Evolutionary conservation across 257 asterid genomes (phyloP).

Genomic region (Asclepias syriaca): DNA sequence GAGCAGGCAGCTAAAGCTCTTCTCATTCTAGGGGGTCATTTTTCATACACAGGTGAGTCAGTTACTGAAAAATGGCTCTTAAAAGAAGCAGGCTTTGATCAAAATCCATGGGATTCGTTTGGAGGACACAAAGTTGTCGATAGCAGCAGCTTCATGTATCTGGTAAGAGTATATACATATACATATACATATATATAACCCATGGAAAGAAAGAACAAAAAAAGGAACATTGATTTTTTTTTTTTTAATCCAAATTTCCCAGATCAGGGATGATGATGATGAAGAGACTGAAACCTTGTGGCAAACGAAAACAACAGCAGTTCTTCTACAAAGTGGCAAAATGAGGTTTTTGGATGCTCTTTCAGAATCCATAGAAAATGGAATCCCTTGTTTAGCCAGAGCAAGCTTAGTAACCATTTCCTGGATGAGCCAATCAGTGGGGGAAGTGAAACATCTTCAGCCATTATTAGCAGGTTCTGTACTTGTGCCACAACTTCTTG

Average conservation of each 20-base stretch:
- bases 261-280: conserved; percentile 53
- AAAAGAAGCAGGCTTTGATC: conserved; percentile 47
- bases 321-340: conserved; percentile 39
- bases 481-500: conserved; percentile 44
- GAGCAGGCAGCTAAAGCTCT: conserved; percentile 56
- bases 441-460: conserved; percentile 36
- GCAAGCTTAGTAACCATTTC: conserved; percentile 65
- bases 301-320: conserved; percentile 50
- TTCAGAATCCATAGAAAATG: conserved; percentile 49
- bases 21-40: conserved; percentile 60
- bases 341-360: conserved; percentile 47
- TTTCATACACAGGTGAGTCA: conserved; percentile 64
- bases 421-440: conserved; percentile 58
- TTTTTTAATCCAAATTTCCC: conserved; percentile 5
- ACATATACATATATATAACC: neutral
- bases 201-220: too few relatives aligned
- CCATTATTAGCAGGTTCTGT: conserved; percentile 38
- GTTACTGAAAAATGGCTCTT: conserved; percentile 55
- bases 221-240: too few relatives aligned
- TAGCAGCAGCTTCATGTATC: conserved; percentile 12
- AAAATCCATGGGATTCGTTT: conserved; percentile 20
- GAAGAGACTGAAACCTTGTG: conserved; percentile 49
- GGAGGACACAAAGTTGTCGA: conserved; percentile 14
- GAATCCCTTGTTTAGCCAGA: conserved; percentile 67
- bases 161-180: conserved; percentile 27